Evolutionary conservation across 164 flowering plant genomes (phyloP).

Genomic region (Aristolochia californica): DNA sequence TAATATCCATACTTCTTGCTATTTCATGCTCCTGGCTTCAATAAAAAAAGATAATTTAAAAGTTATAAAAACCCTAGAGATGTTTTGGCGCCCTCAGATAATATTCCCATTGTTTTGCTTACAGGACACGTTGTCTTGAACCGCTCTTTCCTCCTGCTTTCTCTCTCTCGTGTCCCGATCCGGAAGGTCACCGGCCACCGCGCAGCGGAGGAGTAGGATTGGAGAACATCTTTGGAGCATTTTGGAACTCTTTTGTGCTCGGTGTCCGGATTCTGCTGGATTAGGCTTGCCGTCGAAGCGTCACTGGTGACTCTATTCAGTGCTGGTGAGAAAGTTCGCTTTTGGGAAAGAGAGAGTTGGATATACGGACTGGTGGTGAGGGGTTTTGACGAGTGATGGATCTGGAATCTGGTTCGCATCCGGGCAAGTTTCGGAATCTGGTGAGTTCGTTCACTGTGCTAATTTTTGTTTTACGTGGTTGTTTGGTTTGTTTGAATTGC

Average conservation of each 20-base stretch:
- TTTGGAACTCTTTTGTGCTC: too few species aligned
- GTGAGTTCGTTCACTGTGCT: conserved; percentile 6
- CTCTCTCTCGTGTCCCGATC: conserved; percentile 1
- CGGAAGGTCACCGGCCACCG: too few species aligned
- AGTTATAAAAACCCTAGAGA: neutral
- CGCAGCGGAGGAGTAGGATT: too few species aligned
- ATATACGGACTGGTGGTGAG: neutral
- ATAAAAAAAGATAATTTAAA: neutral
- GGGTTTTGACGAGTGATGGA: conserved; percentile 9
- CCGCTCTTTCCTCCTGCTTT: neutral
- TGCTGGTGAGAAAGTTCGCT: neutral
- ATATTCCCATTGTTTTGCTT: conserved; percentile 1
- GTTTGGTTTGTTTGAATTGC: neutral
- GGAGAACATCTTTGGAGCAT: too few species aligned
- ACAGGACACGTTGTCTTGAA: conserved; percentile 4
- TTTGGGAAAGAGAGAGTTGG: neutral
- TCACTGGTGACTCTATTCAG: neutral
- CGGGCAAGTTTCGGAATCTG: conserved; percentile 5
- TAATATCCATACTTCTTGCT: too few species aligned
- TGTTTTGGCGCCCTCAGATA: conserved; percentile 6
- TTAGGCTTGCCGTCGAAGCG: neutral
- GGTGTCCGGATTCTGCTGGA: neutral
- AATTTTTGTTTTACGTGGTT: neutral
- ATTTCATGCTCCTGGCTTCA: too few species aligned
- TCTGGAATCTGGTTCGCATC: conserved; percentile 9